Conservation (phyloP, 2,329 filamentous ascomycete species). For the Plenodomus tracheiphilus region DNA sequence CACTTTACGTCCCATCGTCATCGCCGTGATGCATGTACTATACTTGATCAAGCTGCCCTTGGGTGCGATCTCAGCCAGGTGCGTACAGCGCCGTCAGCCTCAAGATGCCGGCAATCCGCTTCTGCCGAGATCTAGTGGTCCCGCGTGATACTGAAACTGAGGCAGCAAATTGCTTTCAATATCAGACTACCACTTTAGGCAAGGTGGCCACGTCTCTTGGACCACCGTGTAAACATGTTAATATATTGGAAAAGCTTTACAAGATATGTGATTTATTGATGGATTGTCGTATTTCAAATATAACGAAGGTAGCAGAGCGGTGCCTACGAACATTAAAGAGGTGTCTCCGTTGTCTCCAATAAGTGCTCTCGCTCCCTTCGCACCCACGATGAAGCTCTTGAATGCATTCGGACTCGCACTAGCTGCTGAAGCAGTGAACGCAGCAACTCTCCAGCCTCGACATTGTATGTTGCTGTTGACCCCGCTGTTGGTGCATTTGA, state of each 20-base stretch:
- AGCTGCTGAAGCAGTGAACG: conserved; percentile 20
- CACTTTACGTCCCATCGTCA: background rate
- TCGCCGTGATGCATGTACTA: background rate
- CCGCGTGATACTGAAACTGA: conserved; percentile 21
- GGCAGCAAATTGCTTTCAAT: conserved; percentile 24
- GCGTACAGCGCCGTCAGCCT: conserved; percentile 1
- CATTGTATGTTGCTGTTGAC: conserved; percentile 15
- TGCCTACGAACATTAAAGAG: background rate
- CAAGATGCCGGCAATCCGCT: conserved; percentile 13
- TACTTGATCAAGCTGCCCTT: background rate
- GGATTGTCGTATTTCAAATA: background rate
- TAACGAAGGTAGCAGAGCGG: background rate
- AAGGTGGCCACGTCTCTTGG: conserved; percentile 16
- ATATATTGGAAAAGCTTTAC: conserved; percentile 16
- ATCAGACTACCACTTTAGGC: conserved; percentile 23
- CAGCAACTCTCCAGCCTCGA: conserved; percentile 29
- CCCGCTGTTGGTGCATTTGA: conserved; percentile 4
- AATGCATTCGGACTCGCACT: conserved; percentile 22
- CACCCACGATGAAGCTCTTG: conserved; percentile 30
- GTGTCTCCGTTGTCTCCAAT: background rate
- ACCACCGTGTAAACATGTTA: conserved; percentile 27
- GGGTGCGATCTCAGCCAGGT: background rate
- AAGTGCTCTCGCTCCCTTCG: background rate
- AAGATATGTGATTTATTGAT: background rate
- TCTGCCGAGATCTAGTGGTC: conserved; percentile 26